Percentiles rank a stretch among this genome's conserved stretches.
phyloP scores from a whole-genome alignment of 192 early-diverging fungal species.

The Allomyces arbusculus region DNA sequence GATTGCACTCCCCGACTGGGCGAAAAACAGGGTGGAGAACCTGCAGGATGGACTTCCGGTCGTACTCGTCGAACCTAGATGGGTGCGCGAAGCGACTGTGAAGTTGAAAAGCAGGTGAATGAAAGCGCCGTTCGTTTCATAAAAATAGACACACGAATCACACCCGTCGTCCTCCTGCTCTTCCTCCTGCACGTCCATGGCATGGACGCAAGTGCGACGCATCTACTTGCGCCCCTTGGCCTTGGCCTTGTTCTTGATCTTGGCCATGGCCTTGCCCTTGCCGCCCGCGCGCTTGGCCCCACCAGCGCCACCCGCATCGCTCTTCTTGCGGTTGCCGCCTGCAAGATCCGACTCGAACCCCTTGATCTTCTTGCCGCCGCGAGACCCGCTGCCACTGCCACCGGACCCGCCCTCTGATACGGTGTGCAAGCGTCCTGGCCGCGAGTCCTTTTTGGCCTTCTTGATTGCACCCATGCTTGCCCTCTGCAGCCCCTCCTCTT shows the following conservation, averaged over 20 bases:
- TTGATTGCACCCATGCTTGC: background rate
- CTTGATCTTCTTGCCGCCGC: background rate
- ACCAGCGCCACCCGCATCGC: conserved; percentile 11
- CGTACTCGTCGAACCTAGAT: too few relatives aligned
- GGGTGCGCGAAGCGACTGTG: too few relatives aligned
- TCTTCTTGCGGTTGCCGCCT: conserved; percentile 14
- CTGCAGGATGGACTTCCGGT: too few relatives aligned
- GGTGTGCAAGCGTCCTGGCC: too few relatives aligned
- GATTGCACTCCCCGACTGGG: too few relatives aligned
- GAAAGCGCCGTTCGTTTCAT: too few relatives aligned
- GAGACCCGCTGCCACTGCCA: background rate
- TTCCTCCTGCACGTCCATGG: too few relatives aligned
- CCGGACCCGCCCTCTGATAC: background rate
- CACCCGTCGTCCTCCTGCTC: too few relatives aligned
- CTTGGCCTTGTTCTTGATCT: background rate
- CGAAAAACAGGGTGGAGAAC: too few relatives aligned
- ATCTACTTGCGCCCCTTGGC: background rate
- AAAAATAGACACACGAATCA: too few relatives aligned
- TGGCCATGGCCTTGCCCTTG: background rate
- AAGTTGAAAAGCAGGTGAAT: too few relatives aligned
- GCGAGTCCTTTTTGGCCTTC: background rate
- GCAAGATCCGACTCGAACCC: background rate
- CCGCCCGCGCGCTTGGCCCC: conserved; percentile 8
- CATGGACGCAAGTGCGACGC: too few relatives aligned
- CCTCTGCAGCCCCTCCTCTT: conserved; percentile 7